Conservation (phyloP, 2,329 filamentous ascomycete genomes). For the Mycosphaerella arachidis region DNA sequence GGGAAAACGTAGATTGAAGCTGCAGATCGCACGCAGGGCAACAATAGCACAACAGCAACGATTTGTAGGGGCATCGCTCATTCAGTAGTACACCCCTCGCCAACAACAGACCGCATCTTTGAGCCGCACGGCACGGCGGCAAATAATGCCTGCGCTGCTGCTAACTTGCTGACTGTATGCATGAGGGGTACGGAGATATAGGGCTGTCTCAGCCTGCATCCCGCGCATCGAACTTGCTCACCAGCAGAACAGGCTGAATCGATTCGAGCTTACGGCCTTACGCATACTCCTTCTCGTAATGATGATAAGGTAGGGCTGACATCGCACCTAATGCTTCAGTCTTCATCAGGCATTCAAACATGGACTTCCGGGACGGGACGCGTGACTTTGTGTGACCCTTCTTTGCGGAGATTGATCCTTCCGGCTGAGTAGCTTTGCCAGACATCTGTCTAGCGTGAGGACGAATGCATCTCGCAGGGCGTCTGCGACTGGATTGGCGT, state of each 20-base stretch:
- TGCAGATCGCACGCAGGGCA: not conserved
- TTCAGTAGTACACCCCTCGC: not conserved
- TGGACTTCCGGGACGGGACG: not conserved
- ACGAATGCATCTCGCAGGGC: not conserved
- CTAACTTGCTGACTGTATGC: not conserved
- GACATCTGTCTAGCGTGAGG: not conserved
- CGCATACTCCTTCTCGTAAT: not conserved
- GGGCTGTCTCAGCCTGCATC: no score
- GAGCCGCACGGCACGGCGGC: slow-evolving; percentile 4
- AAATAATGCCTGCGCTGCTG: not conserved
- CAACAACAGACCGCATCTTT: slow-evolving; percentile 3
- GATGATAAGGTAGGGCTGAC: not conserved
- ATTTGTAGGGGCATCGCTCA: not conserved
- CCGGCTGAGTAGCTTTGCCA: no score
- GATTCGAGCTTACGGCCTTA: not conserved
- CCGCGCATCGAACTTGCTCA: no score
- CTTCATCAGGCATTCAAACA: no score
- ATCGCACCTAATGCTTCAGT: not conserved
- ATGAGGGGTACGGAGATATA: not conserved
- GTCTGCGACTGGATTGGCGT: not conserved
- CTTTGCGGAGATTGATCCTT: not conserved
- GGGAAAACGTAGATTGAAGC: not conserved
- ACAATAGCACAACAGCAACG: not conserved
- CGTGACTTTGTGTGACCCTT: not conserved
- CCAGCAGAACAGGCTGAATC: slow-evolving; percentile 1